phyloP scores from a whole-genome alignment of 805 yeast genomes.

The Candida succiphila region DNA sequence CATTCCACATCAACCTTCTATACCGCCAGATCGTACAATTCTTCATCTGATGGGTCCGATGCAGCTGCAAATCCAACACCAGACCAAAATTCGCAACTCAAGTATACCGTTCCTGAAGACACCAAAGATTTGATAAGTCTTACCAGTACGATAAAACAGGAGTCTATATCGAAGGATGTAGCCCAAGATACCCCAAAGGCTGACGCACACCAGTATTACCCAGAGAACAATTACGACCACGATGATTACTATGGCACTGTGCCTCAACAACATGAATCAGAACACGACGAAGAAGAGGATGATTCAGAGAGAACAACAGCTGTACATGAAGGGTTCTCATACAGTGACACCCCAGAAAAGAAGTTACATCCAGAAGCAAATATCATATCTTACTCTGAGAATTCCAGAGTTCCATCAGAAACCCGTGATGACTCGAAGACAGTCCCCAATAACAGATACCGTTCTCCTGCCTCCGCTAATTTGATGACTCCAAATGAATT shows the following conservation, averaged over 20 bases:
- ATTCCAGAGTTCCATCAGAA: too few relatives aligned
- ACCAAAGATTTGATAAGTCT: slow-evolving; percentile 19
- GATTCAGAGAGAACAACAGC: too few relatives aligned
- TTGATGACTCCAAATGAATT: slow-evolving; percentile 19
- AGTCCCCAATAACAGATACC: background rate
- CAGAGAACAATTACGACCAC: background rate
- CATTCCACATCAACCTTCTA: slow-evolving; percentile 21
- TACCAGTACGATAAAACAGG: slow-evolving; percentile 14
- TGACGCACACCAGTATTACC: background rate
- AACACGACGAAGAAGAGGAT: too few relatives aligned
- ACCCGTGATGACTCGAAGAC: background rate
- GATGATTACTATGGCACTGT: too few relatives aligned
- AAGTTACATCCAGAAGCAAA: background rate
- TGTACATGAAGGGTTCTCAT: too few relatives aligned
- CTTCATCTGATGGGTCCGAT: slow-evolving; percentile 10
- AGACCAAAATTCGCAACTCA: background rate
- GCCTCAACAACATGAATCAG: too few relatives aligned
- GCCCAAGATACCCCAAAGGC: too few relatives aligned
- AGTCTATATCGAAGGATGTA: background rate
- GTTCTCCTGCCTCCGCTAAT: too few relatives aligned
- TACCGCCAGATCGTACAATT: slow-evolving; percentile 21
- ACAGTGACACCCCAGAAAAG: background rate
- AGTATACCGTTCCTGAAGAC: background rate
- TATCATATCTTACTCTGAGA: too few relatives aligned
- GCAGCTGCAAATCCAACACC: background rate